Percentiles rank a stretch among this genome's conserved stretches.
phyloP scores from a whole-genome alignment of 2,329 filamentous ascomycete genomes.

The Beauveria asiatica region DNA sequence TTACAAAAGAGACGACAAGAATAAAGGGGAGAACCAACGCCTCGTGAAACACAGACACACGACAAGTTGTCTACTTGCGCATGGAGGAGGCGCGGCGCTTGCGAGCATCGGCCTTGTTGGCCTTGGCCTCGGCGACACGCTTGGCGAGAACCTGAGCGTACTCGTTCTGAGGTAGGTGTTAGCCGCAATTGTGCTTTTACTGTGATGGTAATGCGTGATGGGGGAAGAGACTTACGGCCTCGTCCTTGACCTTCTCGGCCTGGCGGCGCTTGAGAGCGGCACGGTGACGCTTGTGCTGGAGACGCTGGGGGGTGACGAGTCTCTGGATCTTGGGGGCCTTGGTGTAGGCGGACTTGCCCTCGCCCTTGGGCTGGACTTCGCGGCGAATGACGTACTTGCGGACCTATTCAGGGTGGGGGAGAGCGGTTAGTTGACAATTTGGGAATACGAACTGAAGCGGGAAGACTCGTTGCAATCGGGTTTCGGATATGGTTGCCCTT shows the following conservation, averaged over 20 bases:
- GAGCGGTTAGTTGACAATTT: background rate
- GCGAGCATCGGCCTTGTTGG: conserved; percentile 84
- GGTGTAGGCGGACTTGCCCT: conserved; percentile 97
- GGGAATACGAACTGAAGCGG: background rate
- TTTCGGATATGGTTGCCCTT: background rate
- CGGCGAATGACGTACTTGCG: conserved; percentile 99
- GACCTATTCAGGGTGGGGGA: conserved; percentile 48
- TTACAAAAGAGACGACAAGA: conserved; percentile 12
- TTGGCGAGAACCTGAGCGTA: conserved; percentile 94
- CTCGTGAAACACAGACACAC: conserved; percentile 21
- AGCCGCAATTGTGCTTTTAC: background rate
- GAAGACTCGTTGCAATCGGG: background rate
- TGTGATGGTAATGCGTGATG: background rate
- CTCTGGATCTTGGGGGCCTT: conserved; percentile 99
- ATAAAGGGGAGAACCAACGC: conserved; percentile 12
- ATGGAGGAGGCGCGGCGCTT: conserved; percentile 96
- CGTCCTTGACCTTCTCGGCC: conserved; percentile 95
- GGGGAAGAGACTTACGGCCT: conserved; percentile 65
- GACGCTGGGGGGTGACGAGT: conserved; percentile 97
- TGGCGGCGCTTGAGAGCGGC: conserved; percentile 97
- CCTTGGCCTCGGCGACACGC: conserved; percentile 94
- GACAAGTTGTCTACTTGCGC: conserved; percentile 60
- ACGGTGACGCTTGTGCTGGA: conserved; percentile 99
- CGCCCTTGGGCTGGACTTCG: conserved; percentile 92
- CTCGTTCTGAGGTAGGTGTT: conserved; percentile 63